Percentiles rank a stretch among this genome's conserved stretches.
phyloP scores from a whole-genome alignment of 2,329 filamentous ascomycete genomes.

The Fusarium coicis region DNA sequence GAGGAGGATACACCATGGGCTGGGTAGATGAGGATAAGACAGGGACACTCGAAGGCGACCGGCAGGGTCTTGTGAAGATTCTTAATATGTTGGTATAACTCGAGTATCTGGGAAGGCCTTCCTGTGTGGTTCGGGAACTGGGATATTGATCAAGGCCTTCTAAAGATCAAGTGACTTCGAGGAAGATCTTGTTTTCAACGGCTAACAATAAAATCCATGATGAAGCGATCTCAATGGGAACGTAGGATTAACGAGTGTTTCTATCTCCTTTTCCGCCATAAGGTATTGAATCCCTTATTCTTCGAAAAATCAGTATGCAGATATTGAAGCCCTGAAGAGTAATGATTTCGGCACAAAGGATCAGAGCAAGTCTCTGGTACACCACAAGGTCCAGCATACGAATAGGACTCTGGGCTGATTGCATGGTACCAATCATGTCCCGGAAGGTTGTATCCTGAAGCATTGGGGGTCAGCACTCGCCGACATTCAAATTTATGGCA shows the following conservation, averaged over 20 bases:
- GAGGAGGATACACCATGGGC: neutral
- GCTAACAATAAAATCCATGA: neutral
- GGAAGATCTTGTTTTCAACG: neutral
- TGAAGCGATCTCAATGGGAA: neutral
- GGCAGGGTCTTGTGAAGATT: neutral
- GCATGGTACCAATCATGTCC: neutral
- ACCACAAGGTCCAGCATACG: neutral
- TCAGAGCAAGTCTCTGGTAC: neutral
- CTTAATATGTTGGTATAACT: neutral
- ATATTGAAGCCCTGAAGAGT: neutral
- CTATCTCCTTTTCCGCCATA: neutral
- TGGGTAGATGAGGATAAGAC: neutral
- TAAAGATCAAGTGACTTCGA: neutral
- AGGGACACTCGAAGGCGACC: neutral
- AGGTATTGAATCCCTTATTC: rapidly evolving
- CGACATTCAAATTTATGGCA: neutral
- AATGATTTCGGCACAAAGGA: neutral
- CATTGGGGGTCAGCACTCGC: rapidly evolving
- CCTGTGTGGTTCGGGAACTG: rapidly evolving
- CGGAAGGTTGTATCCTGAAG: rapidly evolving
- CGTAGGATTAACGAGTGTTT: neutral
- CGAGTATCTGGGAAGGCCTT: rapidly evolving
- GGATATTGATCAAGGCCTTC: neutral
- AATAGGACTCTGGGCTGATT: neutral
- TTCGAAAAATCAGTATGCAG: rapidly evolving